phyloP scores from a whole-genome alignment of 352 stramenopile species.

The Pythium dissimile region DNA sequence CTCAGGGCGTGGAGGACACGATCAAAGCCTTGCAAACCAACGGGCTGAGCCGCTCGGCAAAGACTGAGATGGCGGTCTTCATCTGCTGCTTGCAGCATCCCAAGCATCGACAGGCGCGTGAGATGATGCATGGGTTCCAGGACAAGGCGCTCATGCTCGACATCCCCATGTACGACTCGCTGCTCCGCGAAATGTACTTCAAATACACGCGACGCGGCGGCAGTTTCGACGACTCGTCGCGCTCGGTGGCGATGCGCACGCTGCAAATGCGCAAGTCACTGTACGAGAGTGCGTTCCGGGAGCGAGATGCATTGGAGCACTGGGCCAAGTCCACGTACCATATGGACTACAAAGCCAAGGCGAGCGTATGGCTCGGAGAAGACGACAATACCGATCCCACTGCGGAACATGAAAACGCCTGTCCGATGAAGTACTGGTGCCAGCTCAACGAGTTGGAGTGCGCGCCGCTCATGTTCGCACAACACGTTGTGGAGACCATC shows the following conservation, averaged over 20 bases:
- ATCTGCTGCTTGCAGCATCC: constrained; percentile 60
- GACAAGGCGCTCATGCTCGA: constrained; percentile 34
- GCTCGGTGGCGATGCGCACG: constrained; percentile 51
- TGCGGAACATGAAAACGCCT: no score
- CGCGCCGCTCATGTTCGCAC: constrained; percentile 63
- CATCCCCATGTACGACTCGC: constrained; percentile 64
- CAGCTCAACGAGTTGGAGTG: constrained; percentile 35
- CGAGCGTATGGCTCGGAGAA: not conserved
- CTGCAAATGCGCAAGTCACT: constrained; percentile 54
- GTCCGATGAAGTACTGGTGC: constrained; percentile 53
- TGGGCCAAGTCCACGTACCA: constrained; percentile 8
- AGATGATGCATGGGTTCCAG: constrained; percentile 51
- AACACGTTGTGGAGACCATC: constrained; percentile 65
- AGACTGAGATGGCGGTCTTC: constrained; percentile 58
- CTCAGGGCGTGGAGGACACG: constrained; percentile 41
- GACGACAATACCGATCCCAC: constrained; percentile 13
- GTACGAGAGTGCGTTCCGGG: constrained; percentile 51
- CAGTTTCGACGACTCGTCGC: constrained; percentile 56
- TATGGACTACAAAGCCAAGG: not conserved
- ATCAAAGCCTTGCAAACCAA: constrained; percentile 39
- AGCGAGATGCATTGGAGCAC: constrained; percentile 32
- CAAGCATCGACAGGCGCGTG: constrained; percentile 27
- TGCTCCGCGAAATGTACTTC: constrained; percentile 74
- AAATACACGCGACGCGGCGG: constrained; percentile 65
- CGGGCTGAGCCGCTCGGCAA: constrained; percentile 45